Evolutionary conservation across 2,329 filamentous ascomycete species (phyloP).

Genomic region (Dendrostoma leiphaemia): DNA sequence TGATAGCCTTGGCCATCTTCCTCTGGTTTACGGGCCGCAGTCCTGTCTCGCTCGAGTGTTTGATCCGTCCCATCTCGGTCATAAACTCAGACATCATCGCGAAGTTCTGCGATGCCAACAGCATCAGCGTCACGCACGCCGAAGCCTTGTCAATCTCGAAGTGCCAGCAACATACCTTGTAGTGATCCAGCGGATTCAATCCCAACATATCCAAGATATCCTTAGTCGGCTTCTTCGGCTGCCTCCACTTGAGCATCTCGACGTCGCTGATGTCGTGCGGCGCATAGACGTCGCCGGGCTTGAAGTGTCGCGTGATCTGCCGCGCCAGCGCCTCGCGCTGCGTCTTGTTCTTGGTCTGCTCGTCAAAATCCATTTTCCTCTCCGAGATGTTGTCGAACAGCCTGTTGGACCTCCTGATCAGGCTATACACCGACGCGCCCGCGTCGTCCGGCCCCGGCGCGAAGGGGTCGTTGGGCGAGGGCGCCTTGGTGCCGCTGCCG

Average conservation of each 20-base stretch:
- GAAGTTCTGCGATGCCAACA: constrained; percentile 68
- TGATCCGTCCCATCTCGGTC: constrained; percentile 81
- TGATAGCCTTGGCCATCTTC: constrained; percentile 87
- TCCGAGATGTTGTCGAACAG: constrained; percentile 7
- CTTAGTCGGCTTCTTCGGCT: constrained; percentile 46
- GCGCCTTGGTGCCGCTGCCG: not conserved
- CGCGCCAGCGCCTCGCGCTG: constrained; percentile 52
- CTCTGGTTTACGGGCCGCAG: constrained; percentile 88
- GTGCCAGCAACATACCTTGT: constrained; percentile 63
- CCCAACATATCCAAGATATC: constrained; percentile 81
- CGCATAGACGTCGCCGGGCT: constrained; percentile 79
- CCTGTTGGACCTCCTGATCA: constrained; percentile 1
- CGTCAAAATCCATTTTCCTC: constrained; percentile 33
- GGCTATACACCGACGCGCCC: not conserved
- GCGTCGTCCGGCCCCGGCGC: not conserved
- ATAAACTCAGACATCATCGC: constrained; percentile 87
- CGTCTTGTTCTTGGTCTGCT: constrained; percentile 38
- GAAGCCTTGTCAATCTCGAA: not conserved
- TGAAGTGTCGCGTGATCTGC: constrained; percentile 71
- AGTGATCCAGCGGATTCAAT: constrained; percentile 78
- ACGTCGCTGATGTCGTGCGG: constrained; percentile 78
- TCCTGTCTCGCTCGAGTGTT: constrained; percentile 71
- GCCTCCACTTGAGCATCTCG: constrained; percentile 82
- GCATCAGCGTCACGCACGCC: not conserved
- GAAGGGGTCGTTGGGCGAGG: not conserved